phyloP scores from a whole-genome alignment of 208 protist species.

The Acanthamoeba royreba region DNA sequence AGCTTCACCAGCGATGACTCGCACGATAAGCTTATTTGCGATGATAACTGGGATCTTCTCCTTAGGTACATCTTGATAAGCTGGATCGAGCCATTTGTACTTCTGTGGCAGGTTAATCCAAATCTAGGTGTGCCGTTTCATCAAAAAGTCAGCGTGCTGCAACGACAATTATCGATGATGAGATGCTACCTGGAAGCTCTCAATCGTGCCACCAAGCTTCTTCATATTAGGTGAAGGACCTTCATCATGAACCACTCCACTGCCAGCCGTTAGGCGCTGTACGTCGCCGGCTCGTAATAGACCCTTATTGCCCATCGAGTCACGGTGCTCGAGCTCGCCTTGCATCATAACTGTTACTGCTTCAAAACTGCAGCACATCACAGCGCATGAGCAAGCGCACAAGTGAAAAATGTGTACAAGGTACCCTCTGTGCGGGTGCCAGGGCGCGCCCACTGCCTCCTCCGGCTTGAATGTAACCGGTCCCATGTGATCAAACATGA shows the following conservation, averaged over 20 bases:
- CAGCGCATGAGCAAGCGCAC: neutral
- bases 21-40: slow-evolving; percentile 30
- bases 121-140: slow-evolving; percentile 75
- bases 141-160: neutral
- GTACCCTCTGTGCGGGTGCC: slow-evolving; percentile 82
- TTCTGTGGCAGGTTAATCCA: slow-evolving; percentile 87
- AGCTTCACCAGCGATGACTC: slow-evolving; percentile 69
- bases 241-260: slow-evolving; percentile 87
- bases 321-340: slow-evolving; percentile 83
- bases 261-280: slow-evolving; percentile 90
- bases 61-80: slow-evolving; percentile 73
- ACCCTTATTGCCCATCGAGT: slow-evolving; percentile 81
- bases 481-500: slow-evolving; percentile 70
- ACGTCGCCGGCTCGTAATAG: slow-evolving; percentile 82
- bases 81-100: slow-evolving; percentile 80
- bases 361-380: slow-evolving; percentile 81
- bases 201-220: slow-evolving; percentile 66
- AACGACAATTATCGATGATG: neutral
- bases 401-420: neutral
- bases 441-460: slow-evolving; percentile 78
- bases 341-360: slow-evolving; percentile 85
- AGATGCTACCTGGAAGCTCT: slow-evolving; percentile 7
- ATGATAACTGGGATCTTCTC: slow-evolving; percentile 52
- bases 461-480: slow-evolving; percentile 1
- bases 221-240: slow-evolving; percentile 76